Percentiles rank a stretch among this genome's conserved stretches.
Conservation (phyloP, 2,329 filamentous ascomycete species). For the Amphichorda felina region DNA sequence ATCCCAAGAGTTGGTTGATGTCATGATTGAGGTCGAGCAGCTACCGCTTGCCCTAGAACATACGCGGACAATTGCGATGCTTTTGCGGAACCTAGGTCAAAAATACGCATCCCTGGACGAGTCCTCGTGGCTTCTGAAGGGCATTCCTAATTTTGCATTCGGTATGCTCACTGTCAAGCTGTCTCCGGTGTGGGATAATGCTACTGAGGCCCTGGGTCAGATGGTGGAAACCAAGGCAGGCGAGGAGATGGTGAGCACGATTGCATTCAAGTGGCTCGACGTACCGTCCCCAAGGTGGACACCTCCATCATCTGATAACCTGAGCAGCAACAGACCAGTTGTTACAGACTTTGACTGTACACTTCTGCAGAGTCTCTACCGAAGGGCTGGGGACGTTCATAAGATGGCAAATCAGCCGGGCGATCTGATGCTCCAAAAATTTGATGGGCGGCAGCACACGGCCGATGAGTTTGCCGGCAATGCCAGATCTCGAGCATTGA, state of each 20-base stretch:
- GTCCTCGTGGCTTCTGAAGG: constrained; percentile 53
- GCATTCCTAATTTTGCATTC: constrained; percentile 75
- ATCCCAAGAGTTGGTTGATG: constrained; percentile 15
- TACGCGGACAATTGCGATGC: constrained; percentile 68
- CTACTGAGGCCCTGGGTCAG: constrained; percentile 61
- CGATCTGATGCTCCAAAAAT: constrained; percentile 48
- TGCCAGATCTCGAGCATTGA: constrained; percentile 67
- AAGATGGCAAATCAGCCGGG: constrained; percentile 38
- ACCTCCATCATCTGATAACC: constrained; percentile 22
- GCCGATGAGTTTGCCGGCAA: constrained; percentile 37
- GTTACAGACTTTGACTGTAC: constrained; percentile 77
- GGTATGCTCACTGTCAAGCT: constrained; percentile 80
- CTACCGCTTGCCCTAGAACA: constrained; percentile 68
- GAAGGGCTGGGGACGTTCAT: constrained; percentile 37
- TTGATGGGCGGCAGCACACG: constrained; percentile 50
- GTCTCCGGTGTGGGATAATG: constrained; percentile 79
- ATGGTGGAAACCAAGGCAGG: constrained; percentile 60
- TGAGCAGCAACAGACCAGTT: constrained; percentile 22
- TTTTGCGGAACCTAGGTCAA: constrained; percentile 64
- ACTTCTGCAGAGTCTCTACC: constrained; percentile 51
- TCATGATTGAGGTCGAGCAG: constrained; percentile 71
- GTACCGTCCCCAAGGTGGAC: constrained; percentile 43
- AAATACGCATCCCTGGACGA: constrained; percentile 47
- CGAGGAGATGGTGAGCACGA: constrained; percentile 58
- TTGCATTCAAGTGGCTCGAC: constrained; percentile 71